These are phyloP conservation scores for Rubus idaeus DNA, from an alignment of 306 rosid species.

Conservation along the genomic window DNA sequence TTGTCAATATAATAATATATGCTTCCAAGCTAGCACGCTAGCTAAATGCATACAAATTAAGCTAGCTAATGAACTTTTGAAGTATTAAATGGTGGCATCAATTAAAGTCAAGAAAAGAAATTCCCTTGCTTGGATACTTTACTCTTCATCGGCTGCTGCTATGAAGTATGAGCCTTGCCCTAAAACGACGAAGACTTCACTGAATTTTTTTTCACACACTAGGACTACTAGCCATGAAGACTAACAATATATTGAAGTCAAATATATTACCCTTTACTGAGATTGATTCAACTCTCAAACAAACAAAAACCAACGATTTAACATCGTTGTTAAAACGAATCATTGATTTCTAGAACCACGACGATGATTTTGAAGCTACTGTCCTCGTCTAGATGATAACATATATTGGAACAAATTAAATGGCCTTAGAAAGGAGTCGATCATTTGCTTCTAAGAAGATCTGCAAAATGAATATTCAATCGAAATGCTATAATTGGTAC, in stretches of 20 bases:
- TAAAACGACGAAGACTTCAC: background rate
- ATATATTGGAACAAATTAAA: too few species aligned
- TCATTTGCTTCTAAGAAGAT: background rate
- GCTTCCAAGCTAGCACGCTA: background rate
- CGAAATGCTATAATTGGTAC: background rate
- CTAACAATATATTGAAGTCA: background rate
- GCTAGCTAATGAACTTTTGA: background rate
- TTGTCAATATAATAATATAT: background rate
- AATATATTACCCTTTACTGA: background rate
- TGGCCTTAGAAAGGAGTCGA: background rate
- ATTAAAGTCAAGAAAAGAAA: slow-evolving; percentile 2
- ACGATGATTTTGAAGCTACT: background rate
- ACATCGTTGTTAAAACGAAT: background rate
- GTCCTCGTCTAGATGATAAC: background rate
- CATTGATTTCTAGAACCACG: background rate
- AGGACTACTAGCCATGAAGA: background rate
- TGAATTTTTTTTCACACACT: background rate
- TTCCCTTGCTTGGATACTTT: background rate
- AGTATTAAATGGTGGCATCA: slow-evolving; percentile 8
- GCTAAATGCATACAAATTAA: background rate
- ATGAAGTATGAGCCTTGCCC: background rate
- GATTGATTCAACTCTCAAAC: background rate
- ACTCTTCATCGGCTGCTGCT: background rate
- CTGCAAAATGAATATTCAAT: background rate
- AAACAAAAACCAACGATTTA: background rate